Percentiles rank a stretch among this genome's conserved stretches.
These are phyloP conservation scores for Chlorella sp. DNA, from an alignment of 139 green algal genomes.

Conservation along the genomic window DNA sequence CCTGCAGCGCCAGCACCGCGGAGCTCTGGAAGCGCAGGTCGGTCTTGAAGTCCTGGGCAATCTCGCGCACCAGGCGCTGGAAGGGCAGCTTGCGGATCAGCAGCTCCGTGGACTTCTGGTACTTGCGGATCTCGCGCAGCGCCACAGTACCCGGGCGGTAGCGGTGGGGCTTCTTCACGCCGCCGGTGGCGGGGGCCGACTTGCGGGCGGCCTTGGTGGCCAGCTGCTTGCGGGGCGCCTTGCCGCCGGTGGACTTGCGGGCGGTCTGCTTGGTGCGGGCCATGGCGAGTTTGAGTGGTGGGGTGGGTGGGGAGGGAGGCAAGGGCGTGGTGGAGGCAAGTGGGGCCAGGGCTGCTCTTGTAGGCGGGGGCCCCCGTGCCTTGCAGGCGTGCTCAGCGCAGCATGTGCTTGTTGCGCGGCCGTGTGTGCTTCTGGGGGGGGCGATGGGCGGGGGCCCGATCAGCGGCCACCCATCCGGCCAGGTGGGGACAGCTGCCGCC, in stretches of 20 bases:
- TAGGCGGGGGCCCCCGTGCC: no score
- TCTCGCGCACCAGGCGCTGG: slow-evolving; percentile 91
- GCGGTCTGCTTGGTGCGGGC: slow-evolving; percentile 90
- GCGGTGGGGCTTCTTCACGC: slow-evolving; percentile 90
- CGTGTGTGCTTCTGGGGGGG: no score
- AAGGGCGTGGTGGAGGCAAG: no score
- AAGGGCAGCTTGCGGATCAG: slow-evolving; percentile 98
- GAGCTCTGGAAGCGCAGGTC: slow-evolving; percentile 96
- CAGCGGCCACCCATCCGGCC: no score
- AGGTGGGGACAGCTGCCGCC: no score
- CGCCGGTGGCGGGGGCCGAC: slow-evolving; percentile 86
- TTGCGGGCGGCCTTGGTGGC: slow-evolving; percentile 94
- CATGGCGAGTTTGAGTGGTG: no score
- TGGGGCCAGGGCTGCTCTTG: no score
- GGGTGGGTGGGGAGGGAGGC: no score
- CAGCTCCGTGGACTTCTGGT: slow-evolving; percentile 92
- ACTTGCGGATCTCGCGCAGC: slow-evolving; percentile 93
- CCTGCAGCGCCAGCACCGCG: slow-evolving; percentile 95
- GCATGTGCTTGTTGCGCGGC: no score
- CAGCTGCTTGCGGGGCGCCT: slow-evolving; percentile 83
- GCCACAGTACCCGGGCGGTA: slow-evolving; percentile 90
- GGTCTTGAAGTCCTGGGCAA: slow-evolving; percentile 99
- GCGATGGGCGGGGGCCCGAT: no score
- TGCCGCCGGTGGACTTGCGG: slow-evolving; percentile 84
- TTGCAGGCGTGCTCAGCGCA: no score